A percentile compares a stretch with the other conserved stretches of the same genome.
Conservation (phyloP, 192 early-diverging fungal species). For the Pilobolus umbonatus region DNA sequence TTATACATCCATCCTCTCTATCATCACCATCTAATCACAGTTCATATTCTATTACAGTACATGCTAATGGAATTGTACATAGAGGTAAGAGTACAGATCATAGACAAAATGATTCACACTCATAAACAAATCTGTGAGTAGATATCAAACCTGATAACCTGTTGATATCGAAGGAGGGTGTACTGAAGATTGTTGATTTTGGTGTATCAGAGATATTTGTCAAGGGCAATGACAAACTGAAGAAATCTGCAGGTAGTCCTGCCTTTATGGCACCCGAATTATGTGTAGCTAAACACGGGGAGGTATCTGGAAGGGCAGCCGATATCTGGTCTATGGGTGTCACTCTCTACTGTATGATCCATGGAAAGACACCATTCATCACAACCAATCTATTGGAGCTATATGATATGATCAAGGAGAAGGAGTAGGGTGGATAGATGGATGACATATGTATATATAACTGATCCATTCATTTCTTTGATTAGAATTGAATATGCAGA, state of each 20-base stretch:
- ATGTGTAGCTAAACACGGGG: conserved; percentile 61
- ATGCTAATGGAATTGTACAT: conserved; percentile 91
- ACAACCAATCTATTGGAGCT: conserved; percentile 75
- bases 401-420: conserved; percentile 67
- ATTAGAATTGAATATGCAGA: conserved; percentile 22
- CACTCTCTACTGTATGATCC: conserved; percentile 81
- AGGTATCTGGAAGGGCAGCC: conserved; percentile 64
- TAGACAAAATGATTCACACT: conserved; percentile 2
- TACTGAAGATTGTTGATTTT: conserved; percentile 95
- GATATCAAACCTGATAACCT: conserved; percentile 95
- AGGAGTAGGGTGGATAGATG: conserved; percentile 26
- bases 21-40: too few relatives aligned
- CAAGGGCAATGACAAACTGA: conserved; percentile 64
- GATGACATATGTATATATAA: background rate
- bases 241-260: conserved; percentile 82
- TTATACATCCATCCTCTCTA: too few relatives aligned
- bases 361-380: conserved; percentile 77
- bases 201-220: conserved; percentile 92
- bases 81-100: conserved; percentile 54
- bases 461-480: background rate
- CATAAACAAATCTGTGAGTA: too few relatives aligned
- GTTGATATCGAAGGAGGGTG: conserved; percentile 67
- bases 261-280: conserved; percentile 84
- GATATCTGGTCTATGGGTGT: conserved; percentile 92
- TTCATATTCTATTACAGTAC: too few relatives aligned